These are phyloP conservation scores for Globisporangium canariense DNA, from an alignment of 352 stramenopile species.

Conservation along the genomic window DNA sequence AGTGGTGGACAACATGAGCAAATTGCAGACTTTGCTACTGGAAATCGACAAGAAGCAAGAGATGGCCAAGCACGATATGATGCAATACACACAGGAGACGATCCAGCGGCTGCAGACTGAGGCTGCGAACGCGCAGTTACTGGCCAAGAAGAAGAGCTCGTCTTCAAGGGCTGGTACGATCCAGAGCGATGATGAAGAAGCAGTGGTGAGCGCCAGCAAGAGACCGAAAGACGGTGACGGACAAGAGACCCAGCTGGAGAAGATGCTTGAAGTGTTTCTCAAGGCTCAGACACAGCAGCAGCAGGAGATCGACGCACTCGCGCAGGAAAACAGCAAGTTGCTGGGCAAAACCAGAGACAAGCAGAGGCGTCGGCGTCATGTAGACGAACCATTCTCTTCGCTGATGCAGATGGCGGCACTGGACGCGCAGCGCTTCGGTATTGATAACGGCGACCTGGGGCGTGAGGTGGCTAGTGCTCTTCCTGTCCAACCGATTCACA, in stretches of 20 bases:
- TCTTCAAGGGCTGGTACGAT: slow-evolving; percentile 37
- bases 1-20: slow-evolving; percentile 56
- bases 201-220: neutral
- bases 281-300: slow-evolving; percentile 56
- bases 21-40: slow-evolving; percentile 47
- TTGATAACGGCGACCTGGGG: slow-evolving; percentile 35
- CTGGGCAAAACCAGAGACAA: slow-evolving; percentile 35
- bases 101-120: slow-evolving; percentile 43
- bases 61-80: slow-evolving; percentile 55
- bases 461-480: neutral
- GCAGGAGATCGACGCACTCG: slow-evolving; percentile 51
- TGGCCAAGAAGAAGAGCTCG: slow-evolving; percentile 16
- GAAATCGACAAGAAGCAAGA: slow-evolving; percentile 73
- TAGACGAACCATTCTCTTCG: slow-evolving; percentile 7
- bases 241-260: slow-evolving; percentile 43
- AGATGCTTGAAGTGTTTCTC: slow-evolving; percentile 62
- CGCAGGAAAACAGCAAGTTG: slow-evolving; percentile 61
- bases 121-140: slow-evolving; percentile 22
- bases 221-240: slow-evolving; percentile 7
- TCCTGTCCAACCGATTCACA: neutral
- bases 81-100: slow-evolving; percentile 56
- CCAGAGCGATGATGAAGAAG: slow-evolving; percentile 43
- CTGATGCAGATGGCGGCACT: slow-evolving; percentile 58
- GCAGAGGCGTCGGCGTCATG: neutral
- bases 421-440: slow-evolving; percentile 60